These are phyloP conservation scores for Ochromonas danica DNA, from an alignment of 108 stramenopile species.

Conservation along the genomic window DNA sequence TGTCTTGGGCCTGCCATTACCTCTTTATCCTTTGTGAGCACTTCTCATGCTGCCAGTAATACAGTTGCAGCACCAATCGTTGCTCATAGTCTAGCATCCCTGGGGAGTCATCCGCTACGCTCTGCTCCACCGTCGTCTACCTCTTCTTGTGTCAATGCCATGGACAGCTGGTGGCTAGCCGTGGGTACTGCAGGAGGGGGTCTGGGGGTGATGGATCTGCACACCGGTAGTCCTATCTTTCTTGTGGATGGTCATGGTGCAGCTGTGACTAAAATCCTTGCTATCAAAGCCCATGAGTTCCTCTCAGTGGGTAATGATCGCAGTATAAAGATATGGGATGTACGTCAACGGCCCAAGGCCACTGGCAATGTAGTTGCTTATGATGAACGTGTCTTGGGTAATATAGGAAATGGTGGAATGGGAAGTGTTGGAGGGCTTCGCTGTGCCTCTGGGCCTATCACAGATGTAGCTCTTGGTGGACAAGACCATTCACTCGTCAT, in stretches of 20 bases:
- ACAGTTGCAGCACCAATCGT: too few species aligned
- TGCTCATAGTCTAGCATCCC: too few species aligned
- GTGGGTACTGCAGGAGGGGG: not conserved
- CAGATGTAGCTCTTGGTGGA: slow-evolving; percentile 13
- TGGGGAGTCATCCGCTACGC: too few species aligned
- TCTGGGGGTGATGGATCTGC: not conserved
- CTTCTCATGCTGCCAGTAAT: too few species aligned
- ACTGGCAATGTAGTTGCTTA: not conserved
- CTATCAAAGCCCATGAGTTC: not conserved
- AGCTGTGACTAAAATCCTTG: not conserved
- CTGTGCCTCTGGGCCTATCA: not conserved
- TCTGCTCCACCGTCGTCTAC: too few species aligned
- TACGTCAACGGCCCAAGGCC: not conserved
- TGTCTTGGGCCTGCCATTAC: too few species aligned
- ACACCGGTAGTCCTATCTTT: not conserved
- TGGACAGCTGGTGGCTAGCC: too few species aligned
- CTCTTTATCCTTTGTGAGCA: too few species aligned
- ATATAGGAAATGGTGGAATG: not conserved
- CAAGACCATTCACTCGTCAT: not conserved
- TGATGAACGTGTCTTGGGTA: too few species aligned
- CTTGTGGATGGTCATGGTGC: not conserved
- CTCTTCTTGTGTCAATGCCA: too few species aligned
- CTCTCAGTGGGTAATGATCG: not conserved
- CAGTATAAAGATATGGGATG: not conserved
- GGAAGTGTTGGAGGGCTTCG: not conserved